Conservation (phyloP, 2,329 filamentous ascomycete species). For the Eutypa lata region DNA sequence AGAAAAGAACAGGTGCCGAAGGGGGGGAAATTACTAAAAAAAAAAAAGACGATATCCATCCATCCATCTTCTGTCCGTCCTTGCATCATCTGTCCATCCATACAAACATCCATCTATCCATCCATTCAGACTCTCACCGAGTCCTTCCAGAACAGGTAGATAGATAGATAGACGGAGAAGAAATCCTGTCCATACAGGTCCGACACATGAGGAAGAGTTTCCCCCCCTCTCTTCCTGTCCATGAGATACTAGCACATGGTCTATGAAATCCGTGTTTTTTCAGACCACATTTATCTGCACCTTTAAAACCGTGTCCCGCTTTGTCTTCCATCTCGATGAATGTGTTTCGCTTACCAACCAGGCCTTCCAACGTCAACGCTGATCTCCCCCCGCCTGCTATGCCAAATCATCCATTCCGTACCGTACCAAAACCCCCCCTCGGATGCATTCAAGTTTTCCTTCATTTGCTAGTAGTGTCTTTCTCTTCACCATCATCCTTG, state of each 20-base stretch:
- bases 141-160: background rate
- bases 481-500: background rate
- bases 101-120: background rate
- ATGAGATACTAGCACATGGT: too few species aligned
- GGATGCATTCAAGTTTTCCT: background rate
- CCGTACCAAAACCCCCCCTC: background rate
- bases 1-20: too few species aligned
- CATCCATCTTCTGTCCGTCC: background rate
- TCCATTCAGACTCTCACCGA: background rate
- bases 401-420: background rate
- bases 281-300: background rate
- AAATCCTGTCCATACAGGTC: background rate
- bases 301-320: background rate
- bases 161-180: background rate
- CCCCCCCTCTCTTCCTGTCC: background rate
- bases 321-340: background rate
- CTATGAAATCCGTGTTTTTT: background rate
- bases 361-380: background rate
- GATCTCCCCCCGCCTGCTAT: background rate
- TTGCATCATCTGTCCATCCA: background rate
- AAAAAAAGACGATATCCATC: background rate
- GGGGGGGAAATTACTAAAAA: background rate
- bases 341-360: background rate
- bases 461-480: background rate
- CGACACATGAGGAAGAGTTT: background rate